Base-by-base conservation (phyloP, 1,139 yeast genomes). In the Saccharomycopsis hybrid region DNA sequence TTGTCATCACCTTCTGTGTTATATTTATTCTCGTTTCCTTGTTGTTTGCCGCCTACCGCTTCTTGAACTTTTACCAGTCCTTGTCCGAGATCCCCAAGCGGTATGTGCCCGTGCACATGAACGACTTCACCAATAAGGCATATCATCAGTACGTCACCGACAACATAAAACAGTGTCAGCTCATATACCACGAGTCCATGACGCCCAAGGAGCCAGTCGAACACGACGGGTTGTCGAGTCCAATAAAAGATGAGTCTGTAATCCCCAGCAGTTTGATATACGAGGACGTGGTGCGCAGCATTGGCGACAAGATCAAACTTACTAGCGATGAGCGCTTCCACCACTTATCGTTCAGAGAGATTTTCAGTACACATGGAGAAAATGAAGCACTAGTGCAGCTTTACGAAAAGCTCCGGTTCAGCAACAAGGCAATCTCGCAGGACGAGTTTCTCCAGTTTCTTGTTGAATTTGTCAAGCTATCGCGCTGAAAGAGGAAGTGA, bases 191-290 rank as follows among this genome's bases (percentile, higher is more conserved):
- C 18, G 39, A 45, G 13, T 41, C 47, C 11, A 31, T 31, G 18
- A 42, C 39, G 7, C 52, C 54, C 7, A 29, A 27, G 7, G 31
- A 36, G 8, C 33, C 41, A 4, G 43, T 52, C 25, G 53, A 52
- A 35, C 55, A 52, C 29, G 46, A 33, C n/a, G 54, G 55, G 4
- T 41, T 52, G 5, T 47, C 51, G n/a, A 47, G 37, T 18, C 55
- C 55, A 2, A 45, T 50, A 3, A 46, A 43, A 24, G 43, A 50
- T 11, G 53, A 47, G n/a, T 24, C 45, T 3, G 37, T 47, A 3
- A 39, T 52, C n/a, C 55, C 55, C n/a, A 47, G 48, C 24, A 44
- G 50, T 4, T 41, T 50, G 24, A 52, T 50, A 27, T 52, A 52
- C 36, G 55, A 52, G 41, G 55, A 52, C 28, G 53, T 52, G 24